A percentile compares a stretch with the other conserved stretches of the same genome.
These are phyloP conservation scores for Ceratocystis papillata DNA, from an alignment of 2,329 filamentous ascomycete species.

Conservation along the genomic window DNA sequence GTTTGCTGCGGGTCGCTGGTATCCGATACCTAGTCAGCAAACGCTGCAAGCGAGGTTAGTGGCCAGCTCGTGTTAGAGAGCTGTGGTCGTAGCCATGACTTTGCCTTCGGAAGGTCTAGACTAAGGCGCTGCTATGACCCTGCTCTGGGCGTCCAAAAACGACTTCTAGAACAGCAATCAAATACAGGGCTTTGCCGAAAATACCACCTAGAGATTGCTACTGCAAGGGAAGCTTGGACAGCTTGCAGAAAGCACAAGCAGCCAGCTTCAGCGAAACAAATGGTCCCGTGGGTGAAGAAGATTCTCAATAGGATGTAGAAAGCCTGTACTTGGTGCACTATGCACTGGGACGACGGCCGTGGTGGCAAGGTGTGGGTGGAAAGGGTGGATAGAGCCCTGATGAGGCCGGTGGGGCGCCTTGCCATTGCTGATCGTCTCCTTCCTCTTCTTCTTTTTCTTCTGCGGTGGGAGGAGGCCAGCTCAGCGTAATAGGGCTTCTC, in stretches of 20 bases:
- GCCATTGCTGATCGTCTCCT: too few relatives aligned
- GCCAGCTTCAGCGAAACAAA: not conserved
- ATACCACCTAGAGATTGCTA: not conserved
- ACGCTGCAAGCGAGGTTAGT: not conserved
- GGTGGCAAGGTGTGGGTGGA: too few relatives aligned
- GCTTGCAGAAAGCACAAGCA: conserved; percentile 11
- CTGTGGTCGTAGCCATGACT: not conserved
- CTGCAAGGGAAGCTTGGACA: conserved; percentile 7
- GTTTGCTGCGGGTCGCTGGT: not conserved
- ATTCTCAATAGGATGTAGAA: not conserved
- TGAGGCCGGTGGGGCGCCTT: too few relatives aligned
- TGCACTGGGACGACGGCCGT: not conserved
- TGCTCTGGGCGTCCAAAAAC: not conserved
- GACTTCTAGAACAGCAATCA: conserved; percentile 6
- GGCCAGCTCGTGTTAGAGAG: not conserved
- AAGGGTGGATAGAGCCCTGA: too few relatives aligned
- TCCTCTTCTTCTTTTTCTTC: too few relatives aligned
- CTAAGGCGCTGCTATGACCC: conserved; percentile 7
- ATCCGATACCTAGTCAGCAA: not conserved
- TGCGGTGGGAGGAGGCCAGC: too few relatives aligned
- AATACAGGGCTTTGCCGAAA: conserved; percentile 12
- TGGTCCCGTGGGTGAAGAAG: not conserved
- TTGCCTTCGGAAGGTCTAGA: not conserved
- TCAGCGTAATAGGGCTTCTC: too few relatives aligned
- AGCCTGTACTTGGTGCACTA: not conserved